Conservation (phyloP, 345 rosid genomes). For the Arabis alpina region DNA sequence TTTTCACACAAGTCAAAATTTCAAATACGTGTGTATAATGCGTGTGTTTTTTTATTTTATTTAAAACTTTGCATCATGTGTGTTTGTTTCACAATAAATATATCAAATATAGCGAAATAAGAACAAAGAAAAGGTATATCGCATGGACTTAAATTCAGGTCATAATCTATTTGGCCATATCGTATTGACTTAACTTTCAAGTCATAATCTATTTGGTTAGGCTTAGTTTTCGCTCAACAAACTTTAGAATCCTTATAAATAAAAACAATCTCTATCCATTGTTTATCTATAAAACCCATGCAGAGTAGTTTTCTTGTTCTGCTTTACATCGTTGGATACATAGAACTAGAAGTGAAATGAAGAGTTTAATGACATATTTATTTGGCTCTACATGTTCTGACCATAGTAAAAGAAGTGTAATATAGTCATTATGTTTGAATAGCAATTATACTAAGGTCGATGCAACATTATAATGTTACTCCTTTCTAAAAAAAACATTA, state of each 20-base stretch:
- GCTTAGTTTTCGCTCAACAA: slow-evolving; percentile 29
- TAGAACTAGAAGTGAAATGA: too few relatives aligned
- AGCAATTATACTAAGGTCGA: background rate
- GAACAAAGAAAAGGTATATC: background rate
- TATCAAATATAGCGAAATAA: background rate
- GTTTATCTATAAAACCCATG: too few relatives aligned
- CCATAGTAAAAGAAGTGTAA: background rate
- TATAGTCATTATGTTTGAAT: background rate
- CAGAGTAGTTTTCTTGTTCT: too few relatives aligned
- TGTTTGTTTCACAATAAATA: slow-evolving; percentile 10
- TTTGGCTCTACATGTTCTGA: background rate
- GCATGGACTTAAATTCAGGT: too few relatives aligned
- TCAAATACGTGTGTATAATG: slow-evolving; percentile 19
- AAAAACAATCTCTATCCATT: too few relatives aligned
- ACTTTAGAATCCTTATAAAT: background rate
- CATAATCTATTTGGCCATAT: too few relatives aligned
- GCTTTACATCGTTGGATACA: too few relatives aligned
- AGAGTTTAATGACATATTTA: too few relatives aligned
- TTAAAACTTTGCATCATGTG: background rate
- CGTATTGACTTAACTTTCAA: slow-evolving; percentile 1
- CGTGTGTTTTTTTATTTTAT: too few relatives aligned
- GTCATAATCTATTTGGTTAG: slow-evolving; percentile 34
- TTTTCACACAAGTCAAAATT: background rate
- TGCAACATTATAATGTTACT: background rate
- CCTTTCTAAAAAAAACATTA: too few relatives aligned